Percentiles rank a stretch among this genome's conserved stretches.
Evolutionary conservation across 2,329 filamentous ascomycete genomes (phyloP).

Genomic region (Ophioceras dolichostomum): DNA sequence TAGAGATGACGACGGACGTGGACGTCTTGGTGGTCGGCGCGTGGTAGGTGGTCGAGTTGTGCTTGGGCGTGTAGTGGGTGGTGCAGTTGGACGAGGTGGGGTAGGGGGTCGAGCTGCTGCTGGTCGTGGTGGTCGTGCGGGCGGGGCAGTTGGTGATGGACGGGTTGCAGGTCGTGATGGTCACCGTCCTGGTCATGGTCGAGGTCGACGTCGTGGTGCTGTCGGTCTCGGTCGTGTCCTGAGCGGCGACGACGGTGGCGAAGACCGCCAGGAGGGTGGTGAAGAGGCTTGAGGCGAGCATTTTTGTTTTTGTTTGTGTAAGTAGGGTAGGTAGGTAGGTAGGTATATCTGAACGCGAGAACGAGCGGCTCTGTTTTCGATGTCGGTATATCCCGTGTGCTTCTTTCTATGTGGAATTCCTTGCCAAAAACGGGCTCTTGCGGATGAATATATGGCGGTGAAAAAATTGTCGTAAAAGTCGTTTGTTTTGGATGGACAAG

Average conservation of each 20-base stretch:
- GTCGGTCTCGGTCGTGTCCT: conserved; percentile 12
- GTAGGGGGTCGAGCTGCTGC: conserved; percentile 7
- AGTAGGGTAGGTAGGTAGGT: no score
- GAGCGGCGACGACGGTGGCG: conserved; percentile 22
- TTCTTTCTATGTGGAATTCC: no score
- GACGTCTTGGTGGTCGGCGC: conserved; percentile 12
- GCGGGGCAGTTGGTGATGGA: conserved; percentile 29
- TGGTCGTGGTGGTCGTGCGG: conserved; percentile 13
- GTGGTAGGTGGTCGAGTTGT: conserved; percentile 10
- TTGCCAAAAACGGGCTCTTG: no score
- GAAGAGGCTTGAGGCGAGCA: conserved; percentile 32
- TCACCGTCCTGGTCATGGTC: conserved; percentile 30
- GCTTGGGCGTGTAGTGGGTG: conserved; percentile 4
- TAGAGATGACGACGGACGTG: conserved; percentile 4
- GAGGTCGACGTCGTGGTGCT: conserved; percentile 31
- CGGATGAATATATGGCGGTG: no score
- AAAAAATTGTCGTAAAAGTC: no score
- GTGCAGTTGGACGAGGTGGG: conserved; percentile 8
- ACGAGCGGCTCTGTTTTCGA: no score
- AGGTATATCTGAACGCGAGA: no score
- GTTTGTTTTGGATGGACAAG: no score
- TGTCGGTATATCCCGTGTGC: no score
- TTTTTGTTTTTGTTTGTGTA: conserved; percentile 19
- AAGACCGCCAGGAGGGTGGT: conserved; percentile 23
- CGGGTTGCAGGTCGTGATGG: conserved; percentile 34